Evolutionary conservation across 257 asterid genomes (phyloP).

Genomic region (Solanum okadae): DNA sequence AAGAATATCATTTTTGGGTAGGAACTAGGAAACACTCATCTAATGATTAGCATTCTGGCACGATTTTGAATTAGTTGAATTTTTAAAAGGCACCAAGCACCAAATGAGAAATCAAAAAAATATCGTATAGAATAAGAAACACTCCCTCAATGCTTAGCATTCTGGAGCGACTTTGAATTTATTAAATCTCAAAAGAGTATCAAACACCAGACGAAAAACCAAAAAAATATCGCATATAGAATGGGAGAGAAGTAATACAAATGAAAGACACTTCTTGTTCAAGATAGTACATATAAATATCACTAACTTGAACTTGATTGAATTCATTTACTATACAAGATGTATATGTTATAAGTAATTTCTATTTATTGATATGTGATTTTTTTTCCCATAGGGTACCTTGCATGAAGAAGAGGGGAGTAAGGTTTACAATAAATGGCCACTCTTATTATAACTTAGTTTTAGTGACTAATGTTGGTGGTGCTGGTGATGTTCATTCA

Average conservation of each 20-base stretch:
- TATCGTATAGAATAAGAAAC: not conserved
- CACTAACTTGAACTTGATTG: not conserved
- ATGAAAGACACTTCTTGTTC: not conserved
- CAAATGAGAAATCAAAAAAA: not conserved
- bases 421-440: slow-evolving; percentile 78
- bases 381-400: slow-evolving; percentile 37
- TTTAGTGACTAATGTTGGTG: slow-evolving; percentile 69
- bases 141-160: not conserved
- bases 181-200: not conserved
- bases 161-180: not conserved
- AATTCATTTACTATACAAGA: not conserved
- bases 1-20: not conserved
- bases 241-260: not conserved
- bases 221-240: not conserved
- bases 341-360: not conserved
- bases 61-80: not conserved
- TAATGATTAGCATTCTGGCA: not conserved
- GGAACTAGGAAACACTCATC: not conserved
- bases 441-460: slow-evolving; percentile 84
- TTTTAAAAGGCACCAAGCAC: not conserved
- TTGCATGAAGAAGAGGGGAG: slow-evolving; percentile 71
- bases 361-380: not conserved
- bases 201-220: not conserved
- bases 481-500: slow-evolving; percentile 78
- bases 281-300: not conserved